Evolutionary conservation across 208 protist genomes (phyloP).

Genomic region (Trichomonas tenax): DNA sequence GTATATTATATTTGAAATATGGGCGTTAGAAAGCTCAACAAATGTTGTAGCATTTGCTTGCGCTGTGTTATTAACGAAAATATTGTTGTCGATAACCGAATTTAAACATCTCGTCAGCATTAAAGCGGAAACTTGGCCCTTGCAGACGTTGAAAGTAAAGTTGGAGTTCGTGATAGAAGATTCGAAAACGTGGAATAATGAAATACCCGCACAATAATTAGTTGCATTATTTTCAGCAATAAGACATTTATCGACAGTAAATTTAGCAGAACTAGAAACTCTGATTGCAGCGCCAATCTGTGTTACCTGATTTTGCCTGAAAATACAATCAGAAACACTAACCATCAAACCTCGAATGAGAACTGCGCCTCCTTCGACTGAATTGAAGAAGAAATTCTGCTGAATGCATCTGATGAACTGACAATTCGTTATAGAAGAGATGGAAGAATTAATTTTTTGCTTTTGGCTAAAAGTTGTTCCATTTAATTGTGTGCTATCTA

Average conservation of each 20-base stretch:
- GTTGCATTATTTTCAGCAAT: neutral
- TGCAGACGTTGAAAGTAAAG: neutral
- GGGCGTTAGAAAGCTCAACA: neutral
- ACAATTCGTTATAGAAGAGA: neutral
- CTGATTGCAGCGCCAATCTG: neutral
- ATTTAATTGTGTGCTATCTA: neutral
- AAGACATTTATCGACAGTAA: neutral
- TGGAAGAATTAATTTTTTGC: neutral
- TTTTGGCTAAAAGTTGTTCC: neutral
- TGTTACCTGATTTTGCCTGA: neutral
- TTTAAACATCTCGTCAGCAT: neutral
- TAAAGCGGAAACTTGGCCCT: neutral
- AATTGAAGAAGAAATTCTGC: neutral
- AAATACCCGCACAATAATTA: neutral
- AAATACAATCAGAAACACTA: neutral
- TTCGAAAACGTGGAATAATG: neutral
- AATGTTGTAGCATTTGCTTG: neutral
- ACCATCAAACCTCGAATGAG: neutral
- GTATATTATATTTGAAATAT: neutral
- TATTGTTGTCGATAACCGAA: neutral
- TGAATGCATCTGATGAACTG: neutral
- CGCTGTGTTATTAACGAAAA: neutral
- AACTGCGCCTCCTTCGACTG: neutral
- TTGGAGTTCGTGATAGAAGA: neutral
- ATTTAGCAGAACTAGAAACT: neutral